Conservation (phyloP, 2,329 filamentous ascomycete species). For the Monilinia laxa region DNA sequence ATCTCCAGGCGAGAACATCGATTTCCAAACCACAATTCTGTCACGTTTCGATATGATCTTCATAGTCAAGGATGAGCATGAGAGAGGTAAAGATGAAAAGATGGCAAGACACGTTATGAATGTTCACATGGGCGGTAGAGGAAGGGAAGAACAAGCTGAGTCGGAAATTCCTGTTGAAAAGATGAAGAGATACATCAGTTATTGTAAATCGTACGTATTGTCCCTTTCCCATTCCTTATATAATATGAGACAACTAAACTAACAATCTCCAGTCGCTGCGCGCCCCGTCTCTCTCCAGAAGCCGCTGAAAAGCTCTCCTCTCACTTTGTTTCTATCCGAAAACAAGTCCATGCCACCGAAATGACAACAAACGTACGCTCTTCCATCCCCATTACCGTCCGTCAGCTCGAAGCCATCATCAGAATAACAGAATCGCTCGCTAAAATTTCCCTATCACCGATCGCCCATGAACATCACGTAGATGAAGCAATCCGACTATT, state of each 20-base stretch:
- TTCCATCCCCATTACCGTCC: slow-evolving; percentile 94
- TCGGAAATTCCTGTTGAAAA: slow-evolving; percentile 92
- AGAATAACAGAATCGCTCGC: slow-evolving; percentile 95
- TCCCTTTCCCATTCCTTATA: not conserved
- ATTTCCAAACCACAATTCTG: slow-evolving; percentile 97
- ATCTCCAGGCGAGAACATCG: slow-evolving; percentile 95
- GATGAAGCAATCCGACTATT: slow-evolving; percentile 97
- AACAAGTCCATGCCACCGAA: slow-evolving; percentile 89
- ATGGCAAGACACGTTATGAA: slow-evolving; percentile 98
- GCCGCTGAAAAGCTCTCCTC: slow-evolving; percentile 95
- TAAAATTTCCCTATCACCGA: slow-evolving; percentile 80
- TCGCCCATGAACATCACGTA: slow-evolving; percentile 88
- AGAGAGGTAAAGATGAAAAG: slow-evolving; percentile 81
- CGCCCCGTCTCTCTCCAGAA: slow-evolving; percentile 83
- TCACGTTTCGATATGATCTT: slow-evolving; percentile 99
- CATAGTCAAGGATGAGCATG: slow-evolving; percentile 95
- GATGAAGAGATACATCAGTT: slow-evolving; percentile 96
- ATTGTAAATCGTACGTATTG: slow-evolving; percentile 80
- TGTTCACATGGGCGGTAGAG: slow-evolving; percentile 89
- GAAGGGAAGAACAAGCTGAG: slow-evolving; percentile 77
- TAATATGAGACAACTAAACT: slow-evolving; percentile 9
- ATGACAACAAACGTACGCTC: slow-evolving; percentile 86
- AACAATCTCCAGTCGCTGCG: slow-evolving; percentile 67
- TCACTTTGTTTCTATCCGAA: slow-evolving; percentile 94
- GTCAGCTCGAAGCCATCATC: slow-evolving; percentile 94